These are phyloP conservation scores for Imleria badia DNA, from an alignment of 768 basidiomycete genomes.

Conservation along the genomic window DNA sequence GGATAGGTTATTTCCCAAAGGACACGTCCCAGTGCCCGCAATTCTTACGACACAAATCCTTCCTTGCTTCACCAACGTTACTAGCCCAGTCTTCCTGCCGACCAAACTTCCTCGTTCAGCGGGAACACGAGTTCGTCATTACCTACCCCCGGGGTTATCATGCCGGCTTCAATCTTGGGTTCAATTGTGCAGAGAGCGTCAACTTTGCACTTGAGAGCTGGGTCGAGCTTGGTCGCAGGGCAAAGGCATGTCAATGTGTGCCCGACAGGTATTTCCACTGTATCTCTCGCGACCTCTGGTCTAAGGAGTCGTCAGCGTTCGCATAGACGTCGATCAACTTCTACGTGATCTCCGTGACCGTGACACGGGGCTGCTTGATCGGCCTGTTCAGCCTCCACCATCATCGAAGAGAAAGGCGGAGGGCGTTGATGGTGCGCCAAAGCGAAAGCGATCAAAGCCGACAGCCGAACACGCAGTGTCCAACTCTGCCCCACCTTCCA, in stretches of 20 bases:
- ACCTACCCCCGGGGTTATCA: conserved; percentile 96
- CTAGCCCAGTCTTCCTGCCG: conserved; percentile 76
- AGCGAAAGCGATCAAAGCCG: conserved; percentile 28
- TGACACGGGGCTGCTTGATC: conserved; percentile 43
- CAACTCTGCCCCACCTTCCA: conserved; percentile 25
- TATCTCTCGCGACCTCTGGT: neutral
- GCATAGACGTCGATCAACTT: conserved; percentile 90
- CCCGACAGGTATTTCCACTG: conserved; percentile 56
- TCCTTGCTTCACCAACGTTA: conserved; percentile 83
- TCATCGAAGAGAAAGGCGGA: conserved; percentile 42
- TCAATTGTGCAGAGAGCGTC: conserved; percentile 96
- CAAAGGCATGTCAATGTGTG: conserved; percentile 75
- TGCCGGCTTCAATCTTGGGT: conserved; percentile 93
- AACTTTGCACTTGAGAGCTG: conserved; percentile 96
- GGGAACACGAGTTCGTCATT: conserved; percentile 94
- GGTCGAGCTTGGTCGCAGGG: conserved; percentile 83
- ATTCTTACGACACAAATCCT: conserved; percentile 96
- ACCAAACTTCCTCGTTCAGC: conserved; percentile 88
- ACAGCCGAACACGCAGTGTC: conserved; percentile 3
- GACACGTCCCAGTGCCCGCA: conserved; percentile 85
- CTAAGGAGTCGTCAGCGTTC: conserved; percentile 57
- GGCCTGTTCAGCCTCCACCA: conserved; percentile 1
- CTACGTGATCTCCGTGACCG: conserved; percentile 68
- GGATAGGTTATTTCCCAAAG: conserved; percentile 81
- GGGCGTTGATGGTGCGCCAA: conserved; percentile 27